phyloP scores from a whole-genome alignment of 345 rosid species.

The Hirschfeldia incana region DNA sequence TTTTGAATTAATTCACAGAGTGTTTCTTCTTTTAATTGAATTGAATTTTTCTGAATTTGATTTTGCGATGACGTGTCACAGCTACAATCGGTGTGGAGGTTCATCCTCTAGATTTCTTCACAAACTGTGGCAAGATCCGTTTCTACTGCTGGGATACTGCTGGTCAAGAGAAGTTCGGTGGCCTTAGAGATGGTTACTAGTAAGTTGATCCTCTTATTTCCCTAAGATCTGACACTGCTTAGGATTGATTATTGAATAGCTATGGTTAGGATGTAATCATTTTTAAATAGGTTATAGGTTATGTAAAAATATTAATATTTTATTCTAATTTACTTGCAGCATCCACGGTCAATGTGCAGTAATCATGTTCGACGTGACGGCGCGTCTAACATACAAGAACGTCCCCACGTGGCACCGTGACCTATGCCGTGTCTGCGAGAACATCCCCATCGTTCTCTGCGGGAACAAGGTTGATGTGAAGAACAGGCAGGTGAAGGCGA shows the following conservation, averaged over 20 bases:
- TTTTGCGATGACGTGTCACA: slow-evolving; percentile 22
- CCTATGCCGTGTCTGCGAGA: slow-evolving; percentile 76
- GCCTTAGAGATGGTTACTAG: slow-evolving; percentile 97
- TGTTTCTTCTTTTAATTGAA: no score
- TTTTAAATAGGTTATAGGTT: neutral
- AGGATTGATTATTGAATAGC: no score
- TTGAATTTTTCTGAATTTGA: neutral
- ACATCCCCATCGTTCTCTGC: slow-evolving; percentile 86
- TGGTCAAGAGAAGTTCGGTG: slow-evolving; percentile 96
- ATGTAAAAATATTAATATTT: neutral
- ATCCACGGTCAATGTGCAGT: slow-evolving; percentile 99
- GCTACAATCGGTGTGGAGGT: slow-evolving; percentile 98
- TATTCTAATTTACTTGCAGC: slow-evolving; percentile 44
- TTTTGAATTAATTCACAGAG: no score
- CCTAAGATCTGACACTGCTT: no score
- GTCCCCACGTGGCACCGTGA: slow-evolving; percentile 99
- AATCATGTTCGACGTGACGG: slow-evolving; percentile 97
- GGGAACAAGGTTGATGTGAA: slow-evolving; percentile 95
- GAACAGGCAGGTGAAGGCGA: slow-evolving; percentile 95
- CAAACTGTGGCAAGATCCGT: slow-evolving; percentile 86
- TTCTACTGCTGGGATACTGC: slow-evolving; percentile 99
- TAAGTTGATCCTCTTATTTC: slow-evolving; percentile 37
- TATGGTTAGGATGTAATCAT: neutral
- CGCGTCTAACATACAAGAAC: slow-evolving; percentile 93
- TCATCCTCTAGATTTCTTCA: slow-evolving; percentile 91